Evolutionary conservation across 116 monocot genomes (phyloP).

Genomic region (Trichopus zeylanicus): DNA sequence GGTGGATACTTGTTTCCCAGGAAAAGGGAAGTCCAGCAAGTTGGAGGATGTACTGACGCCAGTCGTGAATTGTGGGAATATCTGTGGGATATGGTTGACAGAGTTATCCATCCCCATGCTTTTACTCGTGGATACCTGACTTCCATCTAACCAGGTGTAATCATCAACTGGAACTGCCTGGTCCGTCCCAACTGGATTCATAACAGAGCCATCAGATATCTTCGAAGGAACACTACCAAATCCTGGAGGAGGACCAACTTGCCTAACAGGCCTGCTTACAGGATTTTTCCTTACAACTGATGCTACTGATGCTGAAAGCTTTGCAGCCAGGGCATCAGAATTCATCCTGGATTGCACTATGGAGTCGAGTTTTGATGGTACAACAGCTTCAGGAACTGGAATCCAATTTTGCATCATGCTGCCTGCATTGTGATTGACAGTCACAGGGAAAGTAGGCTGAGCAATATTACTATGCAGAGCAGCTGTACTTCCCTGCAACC

Average conservation of each 20-base stretch:
- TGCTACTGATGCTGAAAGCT: slow-evolving; percentile 18
- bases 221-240: slow-evolving; percentile 44
- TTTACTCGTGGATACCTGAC: slow-evolving; percentile 36
- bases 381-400: slow-evolving; percentile 21
- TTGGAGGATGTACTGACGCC: slow-evolving; percentile 15
- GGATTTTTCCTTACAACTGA: slow-evolving; percentile 53
- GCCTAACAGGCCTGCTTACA: slow-evolving; percentile 77
- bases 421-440: slow-evolving; percentile 3
- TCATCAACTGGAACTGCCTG: slow-evolving; percentile 48
- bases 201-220: slow-evolving; percentile 13
- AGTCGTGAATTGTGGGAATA: slow-evolving; percentile 7
- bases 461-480: slow-evolving; percentile 11
- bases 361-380: slow-evolving; percentile 47
- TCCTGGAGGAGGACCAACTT: slow-evolving; percentile 82
- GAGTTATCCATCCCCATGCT: slow-evolving; percentile 7
- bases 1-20: slow-evolving; percentile 57
- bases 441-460: slow-evolving; percentile 12
- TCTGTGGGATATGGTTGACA: slow-evolving; percentile 10
- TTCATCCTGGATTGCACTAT: slow-evolving; percentile 18
- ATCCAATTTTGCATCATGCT: slow-evolving; percentile 17
- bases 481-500: slow-evolving; percentile 19
- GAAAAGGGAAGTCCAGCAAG: slow-evolving; percentile 50
- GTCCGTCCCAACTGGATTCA: slow-evolving; percentile 9
- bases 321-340: slow-evolving; percentile 22
- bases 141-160: slow-evolving; percentile 85